A percentile compares a stretch with the other conserved stretches of the same genome.
Conservation (phyloP, 495 filamentous ascomycete species). For the Hypoxylon fragiforme region DNA sequence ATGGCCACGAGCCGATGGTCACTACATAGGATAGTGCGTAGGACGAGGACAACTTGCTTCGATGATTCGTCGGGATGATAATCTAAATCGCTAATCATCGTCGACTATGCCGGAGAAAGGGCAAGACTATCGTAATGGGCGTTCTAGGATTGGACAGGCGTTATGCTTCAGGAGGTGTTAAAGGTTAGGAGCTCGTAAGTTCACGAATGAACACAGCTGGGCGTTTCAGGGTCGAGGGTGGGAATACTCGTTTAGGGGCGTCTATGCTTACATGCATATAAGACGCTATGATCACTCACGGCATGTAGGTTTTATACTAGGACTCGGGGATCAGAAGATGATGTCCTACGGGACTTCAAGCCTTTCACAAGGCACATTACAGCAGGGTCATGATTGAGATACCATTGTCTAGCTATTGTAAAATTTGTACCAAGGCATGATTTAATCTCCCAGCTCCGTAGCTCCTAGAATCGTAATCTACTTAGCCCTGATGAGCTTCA, state of each 20-base stretch:
- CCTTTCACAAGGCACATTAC: background rate
- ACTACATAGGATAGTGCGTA: conserved; percentile 45
- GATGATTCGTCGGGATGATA: background rate
- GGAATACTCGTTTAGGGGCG: background rate
- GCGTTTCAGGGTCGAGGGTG: conserved; percentile 15
- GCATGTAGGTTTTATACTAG: conserved; percentile 9
- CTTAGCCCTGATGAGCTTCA: conserved; percentile 94
- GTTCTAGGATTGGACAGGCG: conserved; percentile 14
- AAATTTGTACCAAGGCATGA: conserved; percentile 42
- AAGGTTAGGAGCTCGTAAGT: background rate
- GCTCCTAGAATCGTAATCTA: too few relatives aligned
- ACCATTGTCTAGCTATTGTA: conserved; percentile 26
- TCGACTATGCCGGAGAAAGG: background rate
- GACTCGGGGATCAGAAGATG: conserved; percentile 1
- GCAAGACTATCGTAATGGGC: background rate
- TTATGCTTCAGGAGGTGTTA: conserved; percentile 14
- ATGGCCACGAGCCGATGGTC: conserved; percentile 64
- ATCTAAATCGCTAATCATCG: background rate
- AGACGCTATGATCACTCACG: too few relatives aligned
- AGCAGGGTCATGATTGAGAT: conserved; percentile 12
- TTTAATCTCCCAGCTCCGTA: too few relatives aligned
- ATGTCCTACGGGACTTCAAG: background rate
- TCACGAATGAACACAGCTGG: background rate
- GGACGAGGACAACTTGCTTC: background rate
- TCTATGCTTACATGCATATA: conserved; percentile 1